These are phyloP conservation scores for Fraxinus excelsior DNA, from an alignment of 257 asterid species.

Conservation along the genomic window DNA sequence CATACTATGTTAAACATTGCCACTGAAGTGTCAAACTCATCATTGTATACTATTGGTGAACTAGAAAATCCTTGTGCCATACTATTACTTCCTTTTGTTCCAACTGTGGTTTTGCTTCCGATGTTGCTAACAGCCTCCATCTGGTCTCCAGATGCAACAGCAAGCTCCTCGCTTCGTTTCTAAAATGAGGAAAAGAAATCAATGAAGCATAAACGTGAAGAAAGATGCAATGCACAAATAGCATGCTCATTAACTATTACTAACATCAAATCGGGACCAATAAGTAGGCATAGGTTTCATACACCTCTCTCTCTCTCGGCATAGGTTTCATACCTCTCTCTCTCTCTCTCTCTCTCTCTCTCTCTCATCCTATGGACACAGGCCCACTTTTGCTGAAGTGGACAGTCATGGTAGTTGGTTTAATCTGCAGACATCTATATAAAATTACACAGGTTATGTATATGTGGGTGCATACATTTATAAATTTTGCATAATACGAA, in stretches of 20 bases:
- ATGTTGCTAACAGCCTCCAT: constrained; percentile 46
- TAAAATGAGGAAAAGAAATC: constrained; percentile 22
- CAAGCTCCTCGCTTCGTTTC: constrained; percentile 68
- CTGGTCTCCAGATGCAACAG: constrained; percentile 56
- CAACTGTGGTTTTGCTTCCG: constrained; percentile 48
- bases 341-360: neutral
- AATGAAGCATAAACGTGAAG: neutral
- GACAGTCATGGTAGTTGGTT: neutral
- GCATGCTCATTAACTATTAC: neutral
- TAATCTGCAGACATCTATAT: neutral
- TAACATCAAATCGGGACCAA: neutral
- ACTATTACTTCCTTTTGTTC: constrained; percentile 43
- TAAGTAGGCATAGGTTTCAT: neutral
- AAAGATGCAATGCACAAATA: neutral
- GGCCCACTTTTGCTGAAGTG: neutral
- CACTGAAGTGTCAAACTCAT: constrained; percentile 65
- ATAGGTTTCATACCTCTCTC: neutral
- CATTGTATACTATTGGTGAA: constrained; percentile 45
- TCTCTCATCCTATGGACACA: neutral
- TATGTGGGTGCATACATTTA: neutral
- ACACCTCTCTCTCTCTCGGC: neutral
- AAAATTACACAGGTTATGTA: neutral
- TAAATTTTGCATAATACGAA: neutral
- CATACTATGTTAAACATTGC: constrained; percentile 72
- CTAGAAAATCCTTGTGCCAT: constrained; percentile 40